Evolutionary conservation across 305 asterid genomes (phyloP), one percentile per base, ranked within the genome.

Genomic region (Nicotiana rustica): DNA sequence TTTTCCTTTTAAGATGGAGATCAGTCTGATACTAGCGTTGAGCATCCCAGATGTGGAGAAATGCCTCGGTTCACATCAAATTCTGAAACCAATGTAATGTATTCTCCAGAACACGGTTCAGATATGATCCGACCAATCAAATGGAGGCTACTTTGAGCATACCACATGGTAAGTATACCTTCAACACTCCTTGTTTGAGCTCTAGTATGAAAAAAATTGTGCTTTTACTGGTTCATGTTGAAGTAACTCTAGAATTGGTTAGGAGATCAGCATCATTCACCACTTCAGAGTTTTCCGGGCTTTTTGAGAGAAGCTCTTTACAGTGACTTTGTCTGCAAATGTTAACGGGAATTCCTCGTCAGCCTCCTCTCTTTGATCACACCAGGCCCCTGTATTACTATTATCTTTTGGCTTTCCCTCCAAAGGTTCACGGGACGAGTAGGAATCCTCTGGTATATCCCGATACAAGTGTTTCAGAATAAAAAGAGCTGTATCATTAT

Each of bases 321-420:
- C 79, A 31, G 87, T 83, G 80, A 84, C 78, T 67, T 64, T 86
- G 84, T 92, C 93, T 15, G 97, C 95, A 83, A 96, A 94, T 65
- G 99, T 96, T 86, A 94, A 86, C 6, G 99, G 97, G 66, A 89
- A 89, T 69, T 94, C 97, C 84, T 96, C 98, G 31, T 96, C 94
- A 9, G 80, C 90, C 44, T 82, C 81, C 15, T 88, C 94, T 71
- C 92, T 86, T 64, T 91, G 94, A 86, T 93, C 95, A 35, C 71
- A 85, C 96, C 95, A 93, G 79, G 81, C 81, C 70, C 61, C 85
- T n/a, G 12, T 69, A 44, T 85, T 71, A 66, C 83, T 78, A 21
- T 71, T 85, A 7, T 86, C 87, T 25, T 87, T 83, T 68, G 87
- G 77, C 86, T 84, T 78, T 84, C 87, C 85, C 38, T 85, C 93